Conservation (phyloP, 257 asterid species). For the Plectranthus barbatus region DNA sequence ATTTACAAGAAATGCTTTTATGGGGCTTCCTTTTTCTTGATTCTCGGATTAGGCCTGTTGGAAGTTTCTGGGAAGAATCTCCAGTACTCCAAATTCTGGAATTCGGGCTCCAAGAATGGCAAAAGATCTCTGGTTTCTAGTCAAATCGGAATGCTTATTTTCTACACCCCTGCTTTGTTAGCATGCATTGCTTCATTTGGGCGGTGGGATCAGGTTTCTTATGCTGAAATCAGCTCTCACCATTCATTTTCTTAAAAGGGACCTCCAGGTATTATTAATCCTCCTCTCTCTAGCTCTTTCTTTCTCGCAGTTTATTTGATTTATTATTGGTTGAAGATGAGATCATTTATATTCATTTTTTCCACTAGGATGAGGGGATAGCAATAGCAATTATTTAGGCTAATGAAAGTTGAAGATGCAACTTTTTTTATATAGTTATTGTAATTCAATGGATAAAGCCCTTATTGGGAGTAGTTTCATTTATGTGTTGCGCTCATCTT, state of each 20-base stretch:
- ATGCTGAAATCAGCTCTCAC: slow-evolving; percentile 50
- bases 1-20: slow-evolving; percentile 29
- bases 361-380: too few relatives aligned
- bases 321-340: background rate
- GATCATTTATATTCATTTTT: too few relatives aligned
- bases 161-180: slow-evolving; percentile 57
- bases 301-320: background rate
- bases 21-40: slow-evolving; percentile 8
- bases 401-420: too few relatives aligned
- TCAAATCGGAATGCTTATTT: slow-evolving; percentile 49
- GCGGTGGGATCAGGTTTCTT: slow-evolving; percentile 46
- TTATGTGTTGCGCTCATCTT: too few relatives aligned
- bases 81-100: slow-evolving; percentile 67
- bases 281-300: too few relatives aligned
- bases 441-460: too few relatives aligned
- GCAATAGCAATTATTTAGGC: too few relatives aligned
- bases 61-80: slow-evolving; percentile 56
- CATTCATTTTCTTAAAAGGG: slow-evolving; percentile 66
- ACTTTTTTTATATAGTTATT: too few relatives aligned
- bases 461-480: too few relatives aligned
- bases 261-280: slow-evolving; percentile 55
- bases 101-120: slow-evolving; percentile 17
- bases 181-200: slow-evolving; percentile 42
- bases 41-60: slow-evolving; percentile 22
- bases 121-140: slow-evolving; percentile 24